A percentile compares a stretch with the other conserved stretches of the same genome.
phyloP scores from a whole-genome alignment of 1,284 basidiomycete genomes.

The Cryptococcus wingfieldii region DNA sequence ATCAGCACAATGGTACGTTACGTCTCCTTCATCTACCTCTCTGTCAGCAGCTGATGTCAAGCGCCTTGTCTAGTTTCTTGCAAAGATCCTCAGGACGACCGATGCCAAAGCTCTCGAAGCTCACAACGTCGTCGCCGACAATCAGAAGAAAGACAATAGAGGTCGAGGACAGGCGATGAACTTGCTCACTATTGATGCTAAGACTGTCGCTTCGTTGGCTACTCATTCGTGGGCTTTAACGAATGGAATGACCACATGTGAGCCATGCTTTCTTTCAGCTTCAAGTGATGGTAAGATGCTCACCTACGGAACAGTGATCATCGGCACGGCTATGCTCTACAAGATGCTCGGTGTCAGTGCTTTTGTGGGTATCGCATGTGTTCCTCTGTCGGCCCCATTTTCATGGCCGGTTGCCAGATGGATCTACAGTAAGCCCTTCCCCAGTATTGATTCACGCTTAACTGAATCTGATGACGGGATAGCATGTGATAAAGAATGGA shows the following conservation, averaged over 20 bases:
- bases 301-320: constrained; percentile 20
- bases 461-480: constrained; percentile 1
- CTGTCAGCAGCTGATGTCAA: neutral
- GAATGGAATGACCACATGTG: constrained; percentile 36
- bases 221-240: constrained; percentile 34
- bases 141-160: constrained; percentile 18
- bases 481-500: constrained; percentile 43
- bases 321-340: constrained; percentile 40
- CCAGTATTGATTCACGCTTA: neutral
- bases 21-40: neutral
- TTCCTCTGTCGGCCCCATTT: constrained; percentile 35
- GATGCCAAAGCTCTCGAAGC: constrained; percentile 45
- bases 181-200: constrained; percentile 42
- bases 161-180: constrained; percentile 46
- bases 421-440: constrained; percentile 33
- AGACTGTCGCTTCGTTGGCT: constrained; percentile 33
- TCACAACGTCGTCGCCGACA: constrained; percentile 25
- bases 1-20: constrained; percentile 34
- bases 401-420: constrained; percentile 28
- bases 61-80: constrained; percentile 29
- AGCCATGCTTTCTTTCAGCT: constrained; percentile 2
- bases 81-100: constrained; percentile 41
- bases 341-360: constrained; percentile 43
- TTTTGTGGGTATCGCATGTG: constrained; percentile 36
- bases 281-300: neutral